Base-by-base conservation (phyloP, 805 yeast species). In the Nakazawaea pomicola region DNA sequence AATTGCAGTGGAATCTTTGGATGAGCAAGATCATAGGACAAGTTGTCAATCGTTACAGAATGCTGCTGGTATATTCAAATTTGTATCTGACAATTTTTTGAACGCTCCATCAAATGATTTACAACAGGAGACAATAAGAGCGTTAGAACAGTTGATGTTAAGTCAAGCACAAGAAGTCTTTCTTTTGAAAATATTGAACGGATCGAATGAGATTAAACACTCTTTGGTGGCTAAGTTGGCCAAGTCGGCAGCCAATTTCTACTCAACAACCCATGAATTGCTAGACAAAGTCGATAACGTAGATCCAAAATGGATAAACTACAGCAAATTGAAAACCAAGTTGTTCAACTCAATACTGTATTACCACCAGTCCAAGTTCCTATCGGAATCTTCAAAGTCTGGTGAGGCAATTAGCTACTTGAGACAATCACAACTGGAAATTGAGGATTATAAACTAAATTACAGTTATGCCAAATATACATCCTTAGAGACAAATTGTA, bases 91-190 rank as follows among this genome's bases (percentile, higher is more conserved):
- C 49, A 85, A 83, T 59, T 91, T 91, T 60, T 63, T 89, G 35
- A 93, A 90, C 60, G 91, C 96, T 0, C 96, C 98, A 1, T 77
- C 89, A 4, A 65, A 71, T 4, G 99, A 91, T 59, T 64, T 90
- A 37, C 68, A 73, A 45, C 83, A 83, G 25, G 76, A 81, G 17
- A 78, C 87, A 0, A 76, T 86, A 8, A 69, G 70, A 31, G 80
- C 86, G 27, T 68, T 91, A 38, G 57, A 70, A 12, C 72, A 72
- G 48, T 58, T 90, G 41, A 78, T 83, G 76, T 65, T 88, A 41
- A 93, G 95, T 0, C 96, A 91, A 58, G 87, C 93, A 3, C 96
- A 90, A 56, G 96, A 93, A 49, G 72, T 83, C 6, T 90, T 91
- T 56, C 62, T 83, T 3, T 57, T 80, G 52, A 82, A 78, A 48